Percentiles rank a stretch among this genome's conserved stretches.
phyloP scores from a whole-genome alignment of 345 rosid genomes.

The Lumnitzera racemosa region DNA sequence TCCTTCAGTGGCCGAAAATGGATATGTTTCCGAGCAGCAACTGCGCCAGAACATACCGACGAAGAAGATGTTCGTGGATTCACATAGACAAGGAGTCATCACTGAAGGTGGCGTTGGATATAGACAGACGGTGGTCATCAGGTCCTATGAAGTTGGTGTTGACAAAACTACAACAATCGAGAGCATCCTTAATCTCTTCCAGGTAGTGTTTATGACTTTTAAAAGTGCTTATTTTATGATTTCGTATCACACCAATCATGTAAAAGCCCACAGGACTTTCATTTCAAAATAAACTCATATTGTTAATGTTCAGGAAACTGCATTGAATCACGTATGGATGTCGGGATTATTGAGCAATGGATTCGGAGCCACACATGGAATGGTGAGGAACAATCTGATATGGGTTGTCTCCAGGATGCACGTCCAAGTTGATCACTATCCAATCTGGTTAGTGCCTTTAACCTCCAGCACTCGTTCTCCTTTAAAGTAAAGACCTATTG shows the following conservation, averaged over 20 bases:
- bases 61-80: conserved; percentile 49
- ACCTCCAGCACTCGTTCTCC: no score
- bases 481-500: no score
- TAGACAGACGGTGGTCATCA: conserved; percentile 48
- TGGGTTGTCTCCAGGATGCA: conserved; percentile 76
- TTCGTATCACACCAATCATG: no score
- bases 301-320: conserved; percentile 40
- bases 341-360: conserved; percentile 71
- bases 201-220: conserved; percentile 23
- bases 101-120: conserved; percentile 45
- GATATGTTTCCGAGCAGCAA: conserved; percentile 16
- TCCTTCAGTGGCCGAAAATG: conserved; percentile 18
- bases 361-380: conserved; percentile 66
- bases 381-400: conserved; percentile 59
- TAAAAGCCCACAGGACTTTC: no score
- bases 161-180: conserved; percentile 56
- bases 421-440: conserved; percentile 47
- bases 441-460: conserved; percentile 37
- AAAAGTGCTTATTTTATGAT: no score
- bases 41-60: conserved; percentile 50
- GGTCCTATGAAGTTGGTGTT: conserved; percentile 68
- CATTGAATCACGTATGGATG: conserved; percentile 74
- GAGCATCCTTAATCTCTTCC: conserved; percentile 54
- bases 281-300: neutral
- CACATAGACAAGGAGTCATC: conserved; percentile 51